Evolutionary conservation across 106 monocot genomes (phyloP), one percentile per base, ranked within the genome.

Genomic region (Platanthera zijinensis): DNA sequence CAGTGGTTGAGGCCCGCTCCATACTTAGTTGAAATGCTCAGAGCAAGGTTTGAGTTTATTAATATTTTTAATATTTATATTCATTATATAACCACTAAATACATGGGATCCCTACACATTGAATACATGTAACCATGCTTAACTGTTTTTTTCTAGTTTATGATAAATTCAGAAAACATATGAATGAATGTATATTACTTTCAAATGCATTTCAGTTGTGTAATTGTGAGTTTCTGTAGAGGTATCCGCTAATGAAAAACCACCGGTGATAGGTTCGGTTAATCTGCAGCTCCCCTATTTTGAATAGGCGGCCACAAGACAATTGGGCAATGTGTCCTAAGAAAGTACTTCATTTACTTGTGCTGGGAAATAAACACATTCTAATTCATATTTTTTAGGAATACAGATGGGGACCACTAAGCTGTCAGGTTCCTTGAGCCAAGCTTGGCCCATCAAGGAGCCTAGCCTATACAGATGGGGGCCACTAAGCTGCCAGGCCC

Each of bases 1-100:
- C 93, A 7, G 85, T 94, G 15, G 84, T 85, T 6, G 93, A 94
- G 83, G 93, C 86, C 8, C 82, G 93, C 7, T 94, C 90, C 0
- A 94, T 94, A 52, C 90, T 94, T 15, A 83, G 93, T 68, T 93
- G 75, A 88, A 70, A 59, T 59, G 18, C 10, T 59, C 59, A n/a
- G n/a, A 59, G 7, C 5, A 19, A 7, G 1, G 5, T 59, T 0
- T 59, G 59, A 18, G 19, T 19, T 59, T 21, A 3, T 59, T 59
- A 59, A 18, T 59, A 18, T 59, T 18, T 59, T 59, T 57, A 57
- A 9, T 57, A 57, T 57, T 59, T 59, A 59, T 59, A 59, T 59
- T 59, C 10, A 54, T 54, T 54, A 54, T 54, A 15, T 56, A 56
- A 56, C 5, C 59, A 19, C 59, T 21, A 59, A 59, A 32, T 32